phyloP scores from a whole-genome alignment of 2,329 filamentous ascomycete genomes.

The Fonsecaea pugnacius region DNA sequence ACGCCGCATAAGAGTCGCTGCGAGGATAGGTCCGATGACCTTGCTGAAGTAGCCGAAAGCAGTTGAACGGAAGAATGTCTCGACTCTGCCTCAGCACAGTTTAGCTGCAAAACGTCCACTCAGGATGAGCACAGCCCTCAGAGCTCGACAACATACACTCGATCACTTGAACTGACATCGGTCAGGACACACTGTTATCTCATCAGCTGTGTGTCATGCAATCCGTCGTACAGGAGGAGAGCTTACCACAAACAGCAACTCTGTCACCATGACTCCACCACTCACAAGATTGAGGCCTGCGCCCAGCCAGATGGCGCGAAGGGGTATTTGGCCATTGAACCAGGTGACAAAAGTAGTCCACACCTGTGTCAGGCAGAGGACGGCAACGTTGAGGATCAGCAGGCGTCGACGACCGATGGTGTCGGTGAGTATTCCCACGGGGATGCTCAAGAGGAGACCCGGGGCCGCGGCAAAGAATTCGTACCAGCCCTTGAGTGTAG shows the following conservation, averaged over 20 bases:
- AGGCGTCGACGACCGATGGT: slow-evolving; percentile 53
- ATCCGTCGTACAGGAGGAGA: not conserved
- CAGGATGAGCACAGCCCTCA: not conserved
- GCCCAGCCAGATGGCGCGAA: slow-evolving; percentile 55
- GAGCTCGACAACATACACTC: slow-evolving; percentile 43
- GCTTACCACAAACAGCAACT: slow-evolving; percentile 48
- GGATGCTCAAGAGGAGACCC: slow-evolving; percentile 54
- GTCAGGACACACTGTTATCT: slow-evolving; percentile 51
- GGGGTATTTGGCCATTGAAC: slow-evolving; percentile 48
- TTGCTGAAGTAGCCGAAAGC: slow-evolving; percentile 45
- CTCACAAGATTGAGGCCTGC: slow-evolving; percentile 53
- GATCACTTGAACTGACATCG: slow-evolving; percentile 54
- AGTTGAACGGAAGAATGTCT: slow-evolving; percentile 48
- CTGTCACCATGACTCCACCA: slow-evolving; percentile 53
- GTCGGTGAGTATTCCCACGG: slow-evolving; percentile 57
- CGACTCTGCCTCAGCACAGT: slow-evolving; percentile 42
- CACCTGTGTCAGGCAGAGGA: slow-evolving; percentile 38
- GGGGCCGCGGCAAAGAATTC: slow-evolving; percentile 53
- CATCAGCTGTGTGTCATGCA: not conserved
- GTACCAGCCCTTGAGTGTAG: slow-evolving; percentile 56
- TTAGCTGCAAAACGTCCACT: slow-evolving; percentile 32
- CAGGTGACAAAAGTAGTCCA: slow-evolving; percentile 41
- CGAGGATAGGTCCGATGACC: slow-evolving; percentile 45
- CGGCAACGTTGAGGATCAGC: slow-evolving; percentile 45
- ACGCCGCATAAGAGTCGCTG: slow-evolving; percentile 46